phyloP scores from a whole-genome alignment of 495 filamentous ascomycete species.

The Aspergillus ostianus region DNA sequence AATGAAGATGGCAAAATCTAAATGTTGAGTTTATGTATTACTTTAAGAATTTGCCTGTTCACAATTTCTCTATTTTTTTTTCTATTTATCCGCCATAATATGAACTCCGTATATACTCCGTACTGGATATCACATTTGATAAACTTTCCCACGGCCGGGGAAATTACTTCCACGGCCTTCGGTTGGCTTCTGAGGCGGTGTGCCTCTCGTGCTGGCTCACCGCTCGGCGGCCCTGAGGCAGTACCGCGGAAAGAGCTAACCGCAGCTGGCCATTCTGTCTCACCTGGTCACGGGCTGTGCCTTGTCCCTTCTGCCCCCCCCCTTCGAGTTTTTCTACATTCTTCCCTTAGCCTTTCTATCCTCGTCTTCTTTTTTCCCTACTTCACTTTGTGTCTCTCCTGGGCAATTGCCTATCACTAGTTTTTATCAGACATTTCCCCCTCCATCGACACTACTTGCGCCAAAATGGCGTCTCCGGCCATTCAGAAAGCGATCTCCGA shows the following conservation, averaged over 20 bases:
- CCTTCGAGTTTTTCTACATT: constrained; percentile 34
- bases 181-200: neutral
- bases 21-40: constrained; percentile 1
- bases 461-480: constrained; percentile 47
- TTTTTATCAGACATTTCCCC: neutral
- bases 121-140: no score
- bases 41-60: neutral
- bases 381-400: constrained; percentile 5
- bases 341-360: constrained; percentile 13
- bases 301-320: constrained; percentile 13
- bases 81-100: neutral
- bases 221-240: constrained; percentile 25
- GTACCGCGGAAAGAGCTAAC: constrained; percentile 7
- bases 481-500: constrained; percentile 45
- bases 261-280: constrained; percentile 16
- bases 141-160: neutral
- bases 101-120: neutral
- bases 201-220: constrained; percentile 27
- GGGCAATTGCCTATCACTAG: constrained; percentile 3
- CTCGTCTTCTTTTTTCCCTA: constrained; percentile 16
- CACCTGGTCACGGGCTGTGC: constrained; percentile 7
- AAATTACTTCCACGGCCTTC: constrained; percentile 11
- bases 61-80: neutral
- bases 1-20: neutral
- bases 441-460: constrained; percentile 20